phyloP scores from a whole-genome alignment of 805 yeast genomes.

The Candida silvatica region DNA sequence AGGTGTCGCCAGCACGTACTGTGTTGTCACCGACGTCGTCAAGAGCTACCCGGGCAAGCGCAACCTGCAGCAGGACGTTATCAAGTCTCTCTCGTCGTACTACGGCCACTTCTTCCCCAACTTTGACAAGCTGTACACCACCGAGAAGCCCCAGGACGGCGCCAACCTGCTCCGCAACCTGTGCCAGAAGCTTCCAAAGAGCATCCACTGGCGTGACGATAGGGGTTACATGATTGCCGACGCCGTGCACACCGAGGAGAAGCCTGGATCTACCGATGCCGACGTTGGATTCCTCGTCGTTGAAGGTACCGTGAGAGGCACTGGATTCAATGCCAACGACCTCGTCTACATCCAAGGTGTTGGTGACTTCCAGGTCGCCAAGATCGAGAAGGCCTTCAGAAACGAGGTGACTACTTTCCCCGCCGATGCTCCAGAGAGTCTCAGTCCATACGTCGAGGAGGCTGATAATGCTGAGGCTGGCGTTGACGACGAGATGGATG shows the following conservation, averaged over 20 bases:
- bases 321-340: conserved; percentile 70
- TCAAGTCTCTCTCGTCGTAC: conserved; percentile 55
- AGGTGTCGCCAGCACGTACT: conserved; percentile 78
- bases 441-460: conserved; percentile 44
- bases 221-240: conserved; percentile 85
- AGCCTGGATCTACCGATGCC: conserved; percentile 16
- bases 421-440: conserved; percentile 53
- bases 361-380: conserved; percentile 79
- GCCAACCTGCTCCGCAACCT: conserved; percentile 61
- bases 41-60: conserved; percentile 53
- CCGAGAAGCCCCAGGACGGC: conserved; percentile 65
- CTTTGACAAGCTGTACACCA: conserved; percentile 65
- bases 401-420: conserved; percentile 24
- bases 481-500: conserved; percentile 14
- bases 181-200: conserved; percentile 82
- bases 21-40: conserved; percentile 70
- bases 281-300: conserved; percentile 40
- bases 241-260: conserved; percentile 23
- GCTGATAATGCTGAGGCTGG: conserved; percentile 12
- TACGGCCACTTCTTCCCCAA: conserved; percentile 73
- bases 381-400: conserved; percentile 43
- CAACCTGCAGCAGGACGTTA: conserved; percentile 66
- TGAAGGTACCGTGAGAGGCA: conserved; percentile 82
- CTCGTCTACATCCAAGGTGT: conserved; percentile 79
- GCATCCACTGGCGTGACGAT: conserved; percentile 87